A percentile compares a stretch with the other conserved stretches of the same genome.
Conservation (phyloP, 2,329 filamentous ascomycete species). For the Trichoderma pleuroti region DNA sequence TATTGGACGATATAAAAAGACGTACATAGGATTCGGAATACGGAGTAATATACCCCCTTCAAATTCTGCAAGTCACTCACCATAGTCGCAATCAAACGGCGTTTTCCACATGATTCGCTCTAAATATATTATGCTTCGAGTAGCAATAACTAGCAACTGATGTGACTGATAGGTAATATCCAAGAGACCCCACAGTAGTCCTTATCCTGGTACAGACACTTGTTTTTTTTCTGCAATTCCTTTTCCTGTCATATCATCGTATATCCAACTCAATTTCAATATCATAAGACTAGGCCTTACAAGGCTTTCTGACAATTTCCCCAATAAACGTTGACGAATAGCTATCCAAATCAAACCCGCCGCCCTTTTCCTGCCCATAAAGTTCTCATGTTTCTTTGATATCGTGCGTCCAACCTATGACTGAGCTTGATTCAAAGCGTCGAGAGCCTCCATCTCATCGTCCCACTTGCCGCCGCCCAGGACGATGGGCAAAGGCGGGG, state of each 20-base stretch:
- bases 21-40: slow-evolving; percentile 12
- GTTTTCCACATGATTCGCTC: not conserved
- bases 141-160: not conserved
- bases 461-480: slow-evolving; percentile 48
- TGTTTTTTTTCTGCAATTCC: not conserved
- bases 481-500: slow-evolving; percentile 28
- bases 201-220: not conserved
- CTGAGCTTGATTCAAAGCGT: slow-evolving; percentile 32
- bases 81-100: not conserved
- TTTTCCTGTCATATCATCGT: not conserved
- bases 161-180: not conserved
- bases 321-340: not conserved
- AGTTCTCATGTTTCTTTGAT: not conserved
- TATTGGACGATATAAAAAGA: not conserved
- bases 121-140: slow-evolving; percentile 8
- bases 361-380: not conserved
- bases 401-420: not conserved
- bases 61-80: not conserved
- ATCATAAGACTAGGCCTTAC: not conserved
- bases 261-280: not conserved
- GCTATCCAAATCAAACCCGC: not conserved
- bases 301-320: not conserved
- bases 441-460: slow-evolving; percentile 55
- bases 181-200: not conserved
- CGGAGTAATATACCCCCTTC: slow-evolving; percentile 2